Base-by-base conservation (phyloP, 2,329 filamentous ascomycete genomes). In the Beauveria sp. region DNA sequence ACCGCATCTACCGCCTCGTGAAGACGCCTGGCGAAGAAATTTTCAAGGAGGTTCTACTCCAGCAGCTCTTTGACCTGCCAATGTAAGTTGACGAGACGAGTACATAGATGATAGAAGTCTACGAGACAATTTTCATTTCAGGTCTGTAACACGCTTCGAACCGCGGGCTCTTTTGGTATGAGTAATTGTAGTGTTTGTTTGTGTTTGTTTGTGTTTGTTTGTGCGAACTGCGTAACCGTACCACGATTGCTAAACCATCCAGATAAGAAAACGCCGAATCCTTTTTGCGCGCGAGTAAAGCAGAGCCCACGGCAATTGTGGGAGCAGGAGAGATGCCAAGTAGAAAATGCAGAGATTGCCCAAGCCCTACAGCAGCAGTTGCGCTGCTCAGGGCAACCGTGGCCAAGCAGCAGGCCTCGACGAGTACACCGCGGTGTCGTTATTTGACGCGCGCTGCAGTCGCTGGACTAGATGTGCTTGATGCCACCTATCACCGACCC, bases 401-500 rank as follows among this genome's bases (percentile, higher is more conserved):
- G 18, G 20, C 16, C 22, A 10, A 47, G 14, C 53, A 47, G 20
- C 30, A 43, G 34, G 18, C 22, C 47, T 22, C 8, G 10, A 9
- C 14, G 8, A 28, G n/a, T 6, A 24, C n/a, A 10, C 18, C 37
- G 34, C 16, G 16, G 26, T 2, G 26, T 22, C 20, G 5, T 3
- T 9, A 10, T 14, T 7, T 14, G 14, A 55, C 41, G 6, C 54
- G 5, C 30, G 5, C 1, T 22, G 24, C 2, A 3, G n/a, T 51
- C 30, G 18, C 2, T 24, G 16, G 7, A 20, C 69, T 74, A 85
- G 65, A 75, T 67, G 70, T 97, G 92, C 75, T 94, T 97, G 69
- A 92, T 92, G 58, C 86, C 86, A 62, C 91, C 91, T 68, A 97
- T 89, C 34, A 89, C 85, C 62, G 87, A 85, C 5, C 93, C 93